Evolutionary conservation across 2,329 filamentous ascomycete species (phyloP), one percentile per base, ranked within the genome.

Genomic region (Fusarium anthophilum): DNA sequence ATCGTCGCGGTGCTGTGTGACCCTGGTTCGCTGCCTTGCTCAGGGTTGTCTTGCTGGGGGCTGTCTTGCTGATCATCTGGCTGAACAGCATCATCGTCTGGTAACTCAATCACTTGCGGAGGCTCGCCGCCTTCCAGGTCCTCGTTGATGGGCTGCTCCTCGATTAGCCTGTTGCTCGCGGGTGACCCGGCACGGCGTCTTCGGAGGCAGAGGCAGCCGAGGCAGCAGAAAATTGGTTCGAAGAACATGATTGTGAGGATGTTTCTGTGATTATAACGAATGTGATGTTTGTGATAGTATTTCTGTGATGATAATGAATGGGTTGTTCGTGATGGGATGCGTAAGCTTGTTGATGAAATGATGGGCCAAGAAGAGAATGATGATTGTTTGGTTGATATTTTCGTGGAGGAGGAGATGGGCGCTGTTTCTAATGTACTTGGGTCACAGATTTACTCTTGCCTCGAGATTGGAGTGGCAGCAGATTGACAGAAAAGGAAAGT

Each of bases 151-250:
- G 32, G 32, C 32, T 35, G 32, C 32, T 35, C 32, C 32, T 35
- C 32, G 32, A 6, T 41, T 41, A 5, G 12, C 30, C 30, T 35
- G 5, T 24, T 13, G n/a, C 12, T 11, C 47, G 2, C 50, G 13
- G 7, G 4, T 37, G 50, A 35, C 20, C 6, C 20, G 6, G 20
- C 35, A 28, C 51, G 24, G 24, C 8, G 22, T 28, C 24, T 28
- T 28, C 26, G 6, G 30, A 11, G 2, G 6, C 17, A 35, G 48
- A 5, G 2, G 22, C 9, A n/a, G 22, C 22, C n/a, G n/a, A 6
- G 11, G 22, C 2, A n/a, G 22, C 22, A 35, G n/a, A 7, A 35
- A 2, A 26, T 2, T 53, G n/a, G 14, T 6, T 8, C 1, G 13
- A 24, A 41, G 51, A 6, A 18, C 8, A 13, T 22, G 24, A n/a